Evolutionary conservation across 1,284 basidiomycete species (phyloP), one percentile per base, ranked within the genome.

Genomic region (Cutaneotrichosporon sp.): DNA sequence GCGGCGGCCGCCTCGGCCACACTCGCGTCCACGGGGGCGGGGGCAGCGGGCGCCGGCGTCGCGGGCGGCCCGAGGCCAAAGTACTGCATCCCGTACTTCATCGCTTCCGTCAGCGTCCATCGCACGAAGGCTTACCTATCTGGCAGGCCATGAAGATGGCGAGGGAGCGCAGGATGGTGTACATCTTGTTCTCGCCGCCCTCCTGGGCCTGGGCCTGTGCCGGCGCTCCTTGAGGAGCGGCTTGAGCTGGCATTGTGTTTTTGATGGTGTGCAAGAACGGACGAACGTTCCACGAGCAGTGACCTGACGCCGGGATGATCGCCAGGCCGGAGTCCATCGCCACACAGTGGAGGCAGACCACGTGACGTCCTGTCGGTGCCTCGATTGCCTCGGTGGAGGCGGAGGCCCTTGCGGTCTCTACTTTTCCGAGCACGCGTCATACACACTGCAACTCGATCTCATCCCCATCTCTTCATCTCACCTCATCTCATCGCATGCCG

Each of bases 41-140:
- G n/a, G n/a, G 60, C 56, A n/a, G 24, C 52, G 60, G 10, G 46
- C 43, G n/a, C 20, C n/a, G n/a, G n/a, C 54, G n/a, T n/a, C n/a
- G 42, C 59, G 56, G 45, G 59, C 38, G 22, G 16, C 0, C 27
- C 46, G 25, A 54, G n/a, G 36, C 62, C 31, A 46, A 62, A 13
- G 47, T 73, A 74, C 47, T 67, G 36, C 71, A 75, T 73, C 14
- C 76, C 76, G 43, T 76, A 76, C 51, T 69, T 72, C 68, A 74
- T 74, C 22, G 61, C 75, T 76, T 50, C 0, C 34, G 51, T 67
- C 47, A 62, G 58, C 59, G 8, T n/a, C n/a, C 38, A 8, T 42
- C 18, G 11, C 4, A 11, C 3, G 20, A 20, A 11, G 20, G 20
- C 74, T 66, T 49, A 78, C 76, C 73, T 24, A 62, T 58, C 59